Percentiles rank a stretch among this genome's conserved stretches.
Evolutionary conservation across 176 grass and related monocot genomes (phyloP).

Genomic region (Urochloa ruziziensis): DNA sequence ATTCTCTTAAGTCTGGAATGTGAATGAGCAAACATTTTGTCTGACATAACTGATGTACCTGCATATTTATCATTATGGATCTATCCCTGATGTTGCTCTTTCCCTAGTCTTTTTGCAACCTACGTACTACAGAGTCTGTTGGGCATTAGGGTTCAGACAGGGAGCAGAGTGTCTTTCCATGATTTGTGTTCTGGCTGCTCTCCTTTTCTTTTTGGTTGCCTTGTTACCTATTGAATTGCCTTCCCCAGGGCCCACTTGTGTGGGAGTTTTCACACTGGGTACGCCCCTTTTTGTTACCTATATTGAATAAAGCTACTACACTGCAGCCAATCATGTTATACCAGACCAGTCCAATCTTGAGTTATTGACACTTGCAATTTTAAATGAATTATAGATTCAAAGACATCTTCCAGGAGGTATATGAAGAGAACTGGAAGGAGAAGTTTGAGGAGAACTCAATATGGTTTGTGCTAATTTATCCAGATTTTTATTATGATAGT

Average conservation of each 20-base stretch:
- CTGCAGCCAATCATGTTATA: conserved; percentile 2
- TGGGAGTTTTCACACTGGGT: too few relatives aligned
- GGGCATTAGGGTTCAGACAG: not conserved
- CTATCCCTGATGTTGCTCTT: not conserved
- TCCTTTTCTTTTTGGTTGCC: not conserved
- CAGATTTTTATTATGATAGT: conserved; percentile 14
- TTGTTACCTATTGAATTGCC: too few relatives aligned
- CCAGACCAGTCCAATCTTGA: conserved; percentile 18
- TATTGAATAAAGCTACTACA: not conserved
- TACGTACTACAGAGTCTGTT: not conserved
- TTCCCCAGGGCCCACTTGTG: too few relatives aligned
- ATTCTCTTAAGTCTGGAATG: not conserved
- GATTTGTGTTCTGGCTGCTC: not conserved
- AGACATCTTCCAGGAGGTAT: conserved; percentile 95
- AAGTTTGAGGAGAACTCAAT: conserved; percentile 83
- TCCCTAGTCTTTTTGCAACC: not conserved
- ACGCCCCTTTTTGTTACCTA: too few relatives aligned
- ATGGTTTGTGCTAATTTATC: conserved; percentile 56
- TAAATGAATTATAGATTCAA: conserved; percentile 65
- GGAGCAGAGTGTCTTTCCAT: not conserved
- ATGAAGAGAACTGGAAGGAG: conserved; percentile 81
- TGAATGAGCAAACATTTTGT: not conserved
- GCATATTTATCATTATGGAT: too few relatives aligned
- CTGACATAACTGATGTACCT: conserved; percentile 3
- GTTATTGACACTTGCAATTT: conserved; percentile 34